These are phyloP conservation scores for Fraxinus cuspidata DNA, from an alignment of 257 asterid species.

Conservation along the genomic window DNA sequence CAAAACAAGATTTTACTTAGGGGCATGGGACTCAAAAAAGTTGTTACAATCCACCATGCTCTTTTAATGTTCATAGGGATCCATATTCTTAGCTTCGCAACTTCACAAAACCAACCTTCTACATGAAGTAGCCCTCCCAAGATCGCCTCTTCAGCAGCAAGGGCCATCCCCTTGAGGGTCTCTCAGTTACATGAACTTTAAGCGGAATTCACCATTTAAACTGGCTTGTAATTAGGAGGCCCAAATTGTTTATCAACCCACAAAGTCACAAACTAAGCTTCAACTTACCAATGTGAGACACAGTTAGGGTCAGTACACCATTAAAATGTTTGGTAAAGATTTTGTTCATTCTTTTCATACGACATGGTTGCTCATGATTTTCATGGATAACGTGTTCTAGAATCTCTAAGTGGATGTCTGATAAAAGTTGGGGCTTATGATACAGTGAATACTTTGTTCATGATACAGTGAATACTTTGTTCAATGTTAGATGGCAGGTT, in stretches of 20 bases:
- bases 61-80: background rate
- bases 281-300: background rate
- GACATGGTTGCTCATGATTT: background rate
- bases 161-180: background rate
- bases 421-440: background rate
- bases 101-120: background rate
- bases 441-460: background rate
- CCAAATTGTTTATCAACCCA: background rate
- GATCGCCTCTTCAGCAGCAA: background rate
- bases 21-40: background rate
- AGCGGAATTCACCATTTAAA: background rate
- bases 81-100: background rate
- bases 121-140: background rate
- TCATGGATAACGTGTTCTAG: background rate
- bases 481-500: background rate
- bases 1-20: background rate
- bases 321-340: background rate
- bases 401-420: background rate
- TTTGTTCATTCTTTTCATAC: background rate
- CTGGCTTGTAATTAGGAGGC: background rate
- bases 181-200: background rate
- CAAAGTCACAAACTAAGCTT: background rate
- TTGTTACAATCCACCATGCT: background rate
- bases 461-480: background rate
- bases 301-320: background rate